Percentiles rank a stretch among this genome's conserved stretches.
Evolutionary conservation across 1,284 basidiomycete genomes (phyloP).

Genomic region (Hypsizygus ulmarius): DNA sequence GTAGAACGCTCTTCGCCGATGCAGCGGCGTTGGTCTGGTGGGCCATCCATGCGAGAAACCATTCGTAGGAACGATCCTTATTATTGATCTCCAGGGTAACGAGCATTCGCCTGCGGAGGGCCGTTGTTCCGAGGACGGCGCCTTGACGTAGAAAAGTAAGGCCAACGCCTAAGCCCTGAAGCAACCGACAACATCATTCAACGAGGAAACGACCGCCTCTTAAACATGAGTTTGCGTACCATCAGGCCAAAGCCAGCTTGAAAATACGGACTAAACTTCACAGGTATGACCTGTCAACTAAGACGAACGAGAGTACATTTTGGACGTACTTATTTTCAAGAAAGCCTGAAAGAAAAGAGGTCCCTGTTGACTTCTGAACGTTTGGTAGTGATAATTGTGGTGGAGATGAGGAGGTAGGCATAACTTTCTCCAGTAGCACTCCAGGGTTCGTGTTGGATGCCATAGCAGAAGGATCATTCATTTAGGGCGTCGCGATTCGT

Average conservation of each 20-base stretch:
- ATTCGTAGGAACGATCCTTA: conserved; percentile 92
- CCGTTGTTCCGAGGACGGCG: conserved; percentile 64
- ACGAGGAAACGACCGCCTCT: background rate
- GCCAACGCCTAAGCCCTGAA: conserved; percentile 83
- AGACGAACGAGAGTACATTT: conserved; percentile 18
- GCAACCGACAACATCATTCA: background rate
- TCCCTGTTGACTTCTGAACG: conserved; percentile 8
- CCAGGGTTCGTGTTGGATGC: no score
- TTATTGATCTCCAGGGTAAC: conserved; percentile 97
- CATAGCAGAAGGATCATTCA: no score
- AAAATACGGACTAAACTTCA: conserved; percentile 82
- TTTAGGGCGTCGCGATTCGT: no score
- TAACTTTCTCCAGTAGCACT: background rate
- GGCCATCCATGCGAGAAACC: conserved; percentile 98
- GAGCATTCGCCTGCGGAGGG: conserved; percentile 86
- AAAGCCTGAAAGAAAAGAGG: conserved; percentile 31
- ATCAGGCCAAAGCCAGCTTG: conserved; percentile 95
- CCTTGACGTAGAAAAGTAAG: conserved; percentile 75
- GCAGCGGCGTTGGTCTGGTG: conserved; percentile 44
- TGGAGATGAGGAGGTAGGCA: background rate
- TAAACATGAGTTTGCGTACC: conserved; percentile 47
- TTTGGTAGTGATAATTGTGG: conserved; percentile 9
- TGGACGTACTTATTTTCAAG: conserved; percentile 51
- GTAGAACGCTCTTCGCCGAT: conserved; percentile 19
- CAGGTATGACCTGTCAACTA: conserved; percentile 9